These are phyloP conservation scores for Trypanosoma melophagium DNA, from an alignment of 208 protist genomes.

Conservation along the genomic window DNA sequence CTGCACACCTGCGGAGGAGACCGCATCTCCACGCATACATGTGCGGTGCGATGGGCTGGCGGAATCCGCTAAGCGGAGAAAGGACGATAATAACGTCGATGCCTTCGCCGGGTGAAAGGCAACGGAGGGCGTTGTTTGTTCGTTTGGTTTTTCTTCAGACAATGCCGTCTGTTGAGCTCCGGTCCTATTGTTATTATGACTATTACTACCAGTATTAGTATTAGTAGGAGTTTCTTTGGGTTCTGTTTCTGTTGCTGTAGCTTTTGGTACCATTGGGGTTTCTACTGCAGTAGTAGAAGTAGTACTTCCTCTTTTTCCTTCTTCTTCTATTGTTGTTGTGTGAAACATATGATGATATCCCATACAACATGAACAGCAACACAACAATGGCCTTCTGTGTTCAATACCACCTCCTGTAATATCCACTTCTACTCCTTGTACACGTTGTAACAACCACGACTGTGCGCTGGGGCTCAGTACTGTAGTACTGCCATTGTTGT, in stretches of 20 bases:
- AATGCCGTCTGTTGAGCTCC: too few species aligned
- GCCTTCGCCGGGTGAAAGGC: too few species aligned
- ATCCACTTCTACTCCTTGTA: conserved; percentile 52
- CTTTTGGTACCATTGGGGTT: neutral
- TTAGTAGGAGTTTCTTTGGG: too few species aligned
- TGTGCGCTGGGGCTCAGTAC: neutral
- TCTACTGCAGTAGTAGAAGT: too few species aligned
- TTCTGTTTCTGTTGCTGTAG: too few species aligned
- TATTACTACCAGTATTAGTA: neutral
- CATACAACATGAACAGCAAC: conserved; percentile 26
- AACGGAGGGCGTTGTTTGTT: too few species aligned
- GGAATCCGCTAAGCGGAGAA: too few species aligned
- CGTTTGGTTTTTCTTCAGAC: too few species aligned
- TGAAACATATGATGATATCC: conserved; percentile 26
- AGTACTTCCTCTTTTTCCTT: neutral
- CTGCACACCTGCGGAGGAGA: too few species aligned
- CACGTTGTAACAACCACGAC: conserved; percentile 24
- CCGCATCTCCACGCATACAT: too few species aligned
- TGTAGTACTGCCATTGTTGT: neutral
- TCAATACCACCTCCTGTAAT: conserved; percentile 43
- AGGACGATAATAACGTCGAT: too few species aligned
- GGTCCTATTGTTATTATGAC: conserved; percentile 5
- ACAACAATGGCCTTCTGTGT: neutral
- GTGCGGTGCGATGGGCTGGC: too few species aligned
- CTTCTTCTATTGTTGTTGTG: neutral